phyloP scores from a whole-genome alignment of 257 asterid species.

The Anisodus acutangulus region DNA sequence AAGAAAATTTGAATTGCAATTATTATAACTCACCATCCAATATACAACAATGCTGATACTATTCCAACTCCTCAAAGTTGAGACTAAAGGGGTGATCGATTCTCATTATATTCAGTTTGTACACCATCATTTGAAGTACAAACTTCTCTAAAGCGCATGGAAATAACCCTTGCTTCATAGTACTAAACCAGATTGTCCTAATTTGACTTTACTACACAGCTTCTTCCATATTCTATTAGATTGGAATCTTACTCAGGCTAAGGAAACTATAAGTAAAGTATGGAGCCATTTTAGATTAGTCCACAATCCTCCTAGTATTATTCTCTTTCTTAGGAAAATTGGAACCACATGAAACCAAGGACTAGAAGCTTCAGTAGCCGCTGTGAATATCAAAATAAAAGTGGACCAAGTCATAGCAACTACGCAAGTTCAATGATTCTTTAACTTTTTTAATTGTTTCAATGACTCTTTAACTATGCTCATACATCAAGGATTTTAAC shows the following conservation, averaged over 20 bases:
- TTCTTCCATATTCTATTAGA: slow-evolving; percentile 16
- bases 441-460: not conserved
- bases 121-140: not conserved
- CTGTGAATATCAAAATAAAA: not conserved
- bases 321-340: not conserved
- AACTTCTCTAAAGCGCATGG: slow-evolving; percentile 9
- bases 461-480: not conserved
- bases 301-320: not conserved
- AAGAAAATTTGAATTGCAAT: not conserved
- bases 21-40: not conserved
- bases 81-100: not conserved
- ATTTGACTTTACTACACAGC: not conserved
- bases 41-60: not conserved
- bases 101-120: not conserved
- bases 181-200: not conserved
- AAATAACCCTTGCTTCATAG: not conserved
- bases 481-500: not conserved
- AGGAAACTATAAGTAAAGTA: not conserved
- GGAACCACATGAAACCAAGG: not conserved
- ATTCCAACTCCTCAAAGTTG: too few species aligned
- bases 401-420: not conserved
- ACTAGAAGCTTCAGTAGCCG: not conserved
- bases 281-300: not conserved
- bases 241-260: not conserved
- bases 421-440: not conserved